Evolutionary conservation across 2,329 filamentous ascomycete species (phyloP), one percentile per base, ranked within the genome.

Genomic region (Dryadomyces quercus-mongolicae): DNA sequence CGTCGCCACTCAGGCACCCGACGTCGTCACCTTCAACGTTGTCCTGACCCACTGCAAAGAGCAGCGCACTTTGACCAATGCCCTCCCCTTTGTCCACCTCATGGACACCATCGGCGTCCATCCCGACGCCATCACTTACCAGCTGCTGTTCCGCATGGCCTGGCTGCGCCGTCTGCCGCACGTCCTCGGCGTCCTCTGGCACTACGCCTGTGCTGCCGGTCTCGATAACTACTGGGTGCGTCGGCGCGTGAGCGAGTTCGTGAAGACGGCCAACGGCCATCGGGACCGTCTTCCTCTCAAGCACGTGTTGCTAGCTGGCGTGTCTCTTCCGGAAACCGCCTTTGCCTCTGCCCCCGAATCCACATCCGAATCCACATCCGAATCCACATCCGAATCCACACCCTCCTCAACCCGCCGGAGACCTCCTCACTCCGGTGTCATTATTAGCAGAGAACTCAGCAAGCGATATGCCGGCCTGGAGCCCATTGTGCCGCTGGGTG

Each of bases 81-180:
- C 63, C 8, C 43, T 66, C 13, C 50, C 57, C 15, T 54, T 62
- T 3, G 8, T 67, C n/a, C 56, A 55, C 44, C 55, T 58, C 62
- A 63, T 15, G 51, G 10, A 25, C 25, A 3, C n/a, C 18, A 46
- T 44, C 3, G 22, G 22, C 18, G 6, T 60, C 46, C 54, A 61
- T 22, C 65, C 65, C 12, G 62, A 70, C 55, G 52, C 58, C 5
- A 46, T 62, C 15, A 69, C 68, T 0, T 74, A 71, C 59, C 57
- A 66, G 40, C 57, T 64, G 13, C 67, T 77, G 49, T 68, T 73
- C 55, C 56, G 62, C 7, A 61, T 73, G 22, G 68, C 69, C 15
- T 64, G 68, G 57, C 57, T 53, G 18, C 58, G 64, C 2, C 64
- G 63, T 43, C 64, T 67, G 20, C 63, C 66, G 12, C 65, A 66